Base-by-base conservation (phyloP, 306 rosid genomes). In the Casuarina cunninghamiana region DNA sequence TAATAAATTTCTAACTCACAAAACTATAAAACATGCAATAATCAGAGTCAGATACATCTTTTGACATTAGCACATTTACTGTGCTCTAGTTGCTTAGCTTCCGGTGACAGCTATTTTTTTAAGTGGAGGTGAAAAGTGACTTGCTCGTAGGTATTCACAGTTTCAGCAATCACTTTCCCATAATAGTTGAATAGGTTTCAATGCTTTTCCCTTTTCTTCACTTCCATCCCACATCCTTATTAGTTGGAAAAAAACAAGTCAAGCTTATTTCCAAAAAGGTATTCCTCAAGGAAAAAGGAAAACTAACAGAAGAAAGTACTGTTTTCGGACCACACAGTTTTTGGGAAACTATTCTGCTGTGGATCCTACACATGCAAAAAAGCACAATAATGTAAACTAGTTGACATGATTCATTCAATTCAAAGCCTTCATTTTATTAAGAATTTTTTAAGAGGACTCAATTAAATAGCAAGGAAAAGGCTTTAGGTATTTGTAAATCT, bases 1-100 rank as follows among this genome's bases (percentile, higher is more conserved):
- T 72, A 76, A 72, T 50, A 78, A 73, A 74, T 49, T 44, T 51
- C 76, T n/a, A 68, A 43, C 60, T 57, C 70, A 66, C 57, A 70
- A 32, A 49, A 6, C 15, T 77, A 58, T 74, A 65, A 10, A 70
- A 2, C 21, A 73, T 46, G 44, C 39, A 61, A 53, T 44, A 74
- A 72, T 74, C 71, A 63, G n/a, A 69, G 72, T 65, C 60, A 62
- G n/a, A 53, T 41, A 69, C 51, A 37, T 51, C 68, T 3, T 61
- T 21, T 42, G 32, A 45, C 73, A 54, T 50, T 66, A 45, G 46
- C 46, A 39, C 78, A 71, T n/a, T 45, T 60, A 78, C 70, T 61
- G 49, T 53, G 55, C 21, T 60, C 75, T 78, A 61, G 44, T 84
- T 79, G 39, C 38, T 6, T 38, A 13, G 48, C 26, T 65, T 65